phyloP scores from a whole-genome alignment of 441 rosid genomes.

The Corymbia citriodora region DNA sequence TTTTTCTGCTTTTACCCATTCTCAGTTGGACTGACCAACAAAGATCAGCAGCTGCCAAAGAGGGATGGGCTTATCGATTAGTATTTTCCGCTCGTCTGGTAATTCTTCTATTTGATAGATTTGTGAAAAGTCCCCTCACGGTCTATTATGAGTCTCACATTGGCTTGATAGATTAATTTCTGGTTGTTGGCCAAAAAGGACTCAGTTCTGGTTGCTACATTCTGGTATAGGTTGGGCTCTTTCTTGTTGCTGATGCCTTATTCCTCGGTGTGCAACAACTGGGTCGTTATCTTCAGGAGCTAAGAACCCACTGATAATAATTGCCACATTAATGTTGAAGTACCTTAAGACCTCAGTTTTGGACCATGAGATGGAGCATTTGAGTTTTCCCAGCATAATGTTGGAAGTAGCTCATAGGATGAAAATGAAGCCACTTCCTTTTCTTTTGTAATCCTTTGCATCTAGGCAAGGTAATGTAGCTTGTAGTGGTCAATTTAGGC shows the following conservation, averaged over 20 bases:
- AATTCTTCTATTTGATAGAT: conserved; percentile 7
- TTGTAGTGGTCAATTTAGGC: neutral
- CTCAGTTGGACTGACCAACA: conserved; percentile 97
- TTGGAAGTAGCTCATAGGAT: neutral
- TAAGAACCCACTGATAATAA: conserved; percentile 46
- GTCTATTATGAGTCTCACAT: neutral
- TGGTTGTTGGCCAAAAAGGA: neutral
- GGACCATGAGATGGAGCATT: neutral
- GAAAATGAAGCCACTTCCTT: neutral
- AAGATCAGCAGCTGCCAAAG: conserved; percentile 85
- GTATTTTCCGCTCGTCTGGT: conserved; percentile 81
- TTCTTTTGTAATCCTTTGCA: neutral
- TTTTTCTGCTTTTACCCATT: neutral
- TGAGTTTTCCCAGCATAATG: neutral
- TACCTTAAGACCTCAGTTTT: neutral
- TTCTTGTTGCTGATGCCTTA: conserved; percentile 68
- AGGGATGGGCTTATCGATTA: conserved; percentile 87
- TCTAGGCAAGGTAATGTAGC: neutral
- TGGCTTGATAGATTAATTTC: neutral
- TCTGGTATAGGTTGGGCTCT: conserved; percentile 56
- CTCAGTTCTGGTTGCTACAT: neutral
- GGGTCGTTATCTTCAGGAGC: conserved; percentile 55
- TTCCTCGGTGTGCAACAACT: conserved; percentile 69
- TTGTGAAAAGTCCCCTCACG: neutral
- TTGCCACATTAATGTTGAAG: neutral